Percentiles rank a stretch among this genome's conserved stretches.
phyloP scores from a whole-genome alignment of 345 rosid genomes.

The Eucalyptus coolabah region DNA sequence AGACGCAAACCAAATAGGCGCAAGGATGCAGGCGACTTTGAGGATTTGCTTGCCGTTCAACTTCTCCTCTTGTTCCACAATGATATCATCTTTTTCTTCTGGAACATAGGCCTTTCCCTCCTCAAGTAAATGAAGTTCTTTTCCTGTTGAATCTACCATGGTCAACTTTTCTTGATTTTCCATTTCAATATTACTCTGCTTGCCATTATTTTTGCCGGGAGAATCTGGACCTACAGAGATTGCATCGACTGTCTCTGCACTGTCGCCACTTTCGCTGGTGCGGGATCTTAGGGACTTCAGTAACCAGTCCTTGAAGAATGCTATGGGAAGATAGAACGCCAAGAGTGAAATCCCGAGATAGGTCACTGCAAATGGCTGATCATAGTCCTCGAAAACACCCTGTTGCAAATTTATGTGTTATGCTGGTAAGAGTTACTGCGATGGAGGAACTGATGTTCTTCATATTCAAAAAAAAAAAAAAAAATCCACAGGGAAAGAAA shows the following conservation, averaged over 20 bases:
- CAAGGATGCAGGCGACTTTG: not conserved
- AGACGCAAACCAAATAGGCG: constrained; percentile 28
- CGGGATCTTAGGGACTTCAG: not conserved
- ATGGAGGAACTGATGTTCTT: not conserved
- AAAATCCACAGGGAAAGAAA: no score
- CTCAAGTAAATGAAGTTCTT: not conserved
- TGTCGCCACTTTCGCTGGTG: not conserved
- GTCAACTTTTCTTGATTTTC: not conserved
- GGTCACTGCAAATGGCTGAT: constrained; percentile 29
- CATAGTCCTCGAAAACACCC: constrained; percentile 17
- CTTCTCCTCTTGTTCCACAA: not conserved
- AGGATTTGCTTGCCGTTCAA: not conserved
- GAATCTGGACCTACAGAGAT: not conserved
- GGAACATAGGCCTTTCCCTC: not conserved
- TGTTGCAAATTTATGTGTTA: not conserved
- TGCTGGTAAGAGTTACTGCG: not conserved
- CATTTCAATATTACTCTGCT: not conserved
- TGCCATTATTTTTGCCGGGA: not conserved
- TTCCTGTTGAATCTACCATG: not conserved
- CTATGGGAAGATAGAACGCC: constrained; percentile 28
- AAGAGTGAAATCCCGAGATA: constrained; percentile 26
- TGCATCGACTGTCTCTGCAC: not conserved
- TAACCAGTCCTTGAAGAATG: constrained; percentile 24
- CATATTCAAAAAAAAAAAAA: no score
- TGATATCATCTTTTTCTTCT: not conserved